phyloP scores from a whole-genome alignment of 306 rosid genomes.

The Fragaria ananassa region DNA sequence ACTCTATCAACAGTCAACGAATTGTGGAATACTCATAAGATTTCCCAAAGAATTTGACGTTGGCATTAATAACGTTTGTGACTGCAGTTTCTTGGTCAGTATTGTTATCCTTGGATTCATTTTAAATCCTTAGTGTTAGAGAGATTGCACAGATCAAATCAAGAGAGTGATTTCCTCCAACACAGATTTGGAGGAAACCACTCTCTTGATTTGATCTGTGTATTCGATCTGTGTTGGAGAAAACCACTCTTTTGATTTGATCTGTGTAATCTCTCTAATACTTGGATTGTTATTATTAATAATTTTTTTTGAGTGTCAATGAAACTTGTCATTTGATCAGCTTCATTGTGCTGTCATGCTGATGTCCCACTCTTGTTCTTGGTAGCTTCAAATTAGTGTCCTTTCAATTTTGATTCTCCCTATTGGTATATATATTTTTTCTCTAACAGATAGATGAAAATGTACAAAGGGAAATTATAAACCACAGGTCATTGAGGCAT shows the following conservation, averaged over 20 bases:
- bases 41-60: not conserved
- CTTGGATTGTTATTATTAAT: not conserved
- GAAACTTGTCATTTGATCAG: not conserved
- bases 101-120: not conserved
- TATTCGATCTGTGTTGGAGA: too few species aligned
- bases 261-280: too few species aligned
- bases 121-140: not conserved
- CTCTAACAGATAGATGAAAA: conserved; percentile 87
- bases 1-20: not conserved
- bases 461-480: conserved; percentile 92
- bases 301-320: not conserved
- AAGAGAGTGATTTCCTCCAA: too few species aligned
- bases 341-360: conserved; percentile 9
- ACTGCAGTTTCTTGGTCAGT: too few species aligned
- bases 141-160: too few species aligned
- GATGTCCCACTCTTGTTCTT: not conserved
- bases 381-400: not conserved
- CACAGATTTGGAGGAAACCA: too few species aligned
- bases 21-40: not conserved
- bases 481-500: conserved; percentile 92
- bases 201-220: too few species aligned
- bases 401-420: conserved; percentile 14
- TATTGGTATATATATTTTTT: conserved; percentile 13
- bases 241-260: too few species aligned
- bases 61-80: not conserved